Evolutionary conservation across 2,329 filamentous ascomycete genomes (phyloP).

Genomic region (Dothideomycetes sp.): DNA sequence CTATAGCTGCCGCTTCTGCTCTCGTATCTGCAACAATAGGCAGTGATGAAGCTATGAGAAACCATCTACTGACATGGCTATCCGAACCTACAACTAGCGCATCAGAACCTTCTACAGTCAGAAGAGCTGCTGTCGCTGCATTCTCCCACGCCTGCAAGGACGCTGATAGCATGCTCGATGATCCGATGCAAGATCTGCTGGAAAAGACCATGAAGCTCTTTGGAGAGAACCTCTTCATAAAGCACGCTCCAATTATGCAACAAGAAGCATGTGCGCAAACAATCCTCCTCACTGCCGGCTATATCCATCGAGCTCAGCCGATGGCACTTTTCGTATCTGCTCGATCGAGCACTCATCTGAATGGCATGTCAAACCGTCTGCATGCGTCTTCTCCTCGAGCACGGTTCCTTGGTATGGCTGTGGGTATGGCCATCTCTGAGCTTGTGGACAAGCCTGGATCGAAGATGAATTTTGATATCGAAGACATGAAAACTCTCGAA

Average conservation of each 20-base stretch:
- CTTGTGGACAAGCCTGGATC: constrained; percentile 59
- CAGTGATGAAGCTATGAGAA: constrained; percentile 14
- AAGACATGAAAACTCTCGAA: constrained; percentile 66
- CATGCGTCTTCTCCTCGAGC: constrained; percentile 64
- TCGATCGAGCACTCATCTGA: constrained; percentile 64
- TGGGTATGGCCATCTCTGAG: constrained; percentile 63
- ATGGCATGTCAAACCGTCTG: constrained; percentile 75
- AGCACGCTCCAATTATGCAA: constrained; percentile 70
- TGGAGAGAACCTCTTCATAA: constrained; percentile 78
- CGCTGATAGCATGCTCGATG: constrained; percentile 9
- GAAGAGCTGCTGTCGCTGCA: constrained; percentile 22
- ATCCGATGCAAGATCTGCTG: constrained; percentile 45
- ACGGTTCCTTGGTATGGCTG: constrained; percentile 77
- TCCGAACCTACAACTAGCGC: constrained; percentile 18
- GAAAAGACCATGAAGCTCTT: constrained; percentile 66
- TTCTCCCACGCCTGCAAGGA: constrained; percentile 14
- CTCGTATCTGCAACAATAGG: constrained; percentile 14
- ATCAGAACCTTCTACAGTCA: constrained; percentile 17
- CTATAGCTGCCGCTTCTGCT: constrained; percentile 14
- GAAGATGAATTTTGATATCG: constrained; percentile 72
- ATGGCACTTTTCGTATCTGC: constrained; percentile 60
- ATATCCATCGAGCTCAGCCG: constrained; percentile 57
- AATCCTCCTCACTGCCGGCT: constrained; percentile 67
- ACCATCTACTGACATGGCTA: constrained; percentile 19
- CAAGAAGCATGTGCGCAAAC: constrained; percentile 84